Base-by-base conservation (phyloP, 2,329 filamentous ascomycete species). In the Metarhizium rileyi region DNA sequence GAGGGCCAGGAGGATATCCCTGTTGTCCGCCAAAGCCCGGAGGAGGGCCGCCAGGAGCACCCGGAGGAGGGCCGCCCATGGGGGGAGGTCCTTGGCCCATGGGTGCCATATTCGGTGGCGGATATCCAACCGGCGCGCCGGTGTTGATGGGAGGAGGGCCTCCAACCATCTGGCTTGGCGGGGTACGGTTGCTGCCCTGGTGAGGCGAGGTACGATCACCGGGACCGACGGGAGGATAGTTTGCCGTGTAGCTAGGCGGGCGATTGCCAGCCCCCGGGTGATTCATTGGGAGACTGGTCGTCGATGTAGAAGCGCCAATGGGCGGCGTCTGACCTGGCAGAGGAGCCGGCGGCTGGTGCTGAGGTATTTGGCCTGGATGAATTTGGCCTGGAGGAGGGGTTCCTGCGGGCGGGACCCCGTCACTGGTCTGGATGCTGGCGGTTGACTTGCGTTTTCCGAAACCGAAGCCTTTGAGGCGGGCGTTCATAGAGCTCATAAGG, bases 361-460 rank as follows among this genome's bases (percentile, higher is more conserved):
- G 73, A 62, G 74, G 67, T 48, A 46, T 45, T 42, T 38, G 35
- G 70, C 76, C 73, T 73, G 30, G 30, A 33, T 10, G 30, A 33
- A n/a, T n/a, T n/a, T 78, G 75, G 65, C 63, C 70, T 53, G 66
- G 61, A 53, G 65, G 63, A 61, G 65, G 64, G 59, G 65, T 63
- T 56, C 56, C 61, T 57, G 57, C 58, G 52, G 64, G 58, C 53
- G 61, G 58, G 51, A 57, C 59, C 50, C 64, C 64, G 64, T 76
- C 70, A 65, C 70, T 64, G 63, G 68, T 70, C 57, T 77, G 74
- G 61, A 79, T 78, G 68, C 75, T 80, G 66, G 76, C 75, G 62
- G 75, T 75, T 63, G 83, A 84, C 75, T 83, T 86, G 70, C 86
- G 83, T 79, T 86, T 87, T 72, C 84, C 84, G 76, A 87, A 86